Evolutionary conservation across 805 yeast species (phyloP).

Genomic region (Spathaspora girioi): DNA sequence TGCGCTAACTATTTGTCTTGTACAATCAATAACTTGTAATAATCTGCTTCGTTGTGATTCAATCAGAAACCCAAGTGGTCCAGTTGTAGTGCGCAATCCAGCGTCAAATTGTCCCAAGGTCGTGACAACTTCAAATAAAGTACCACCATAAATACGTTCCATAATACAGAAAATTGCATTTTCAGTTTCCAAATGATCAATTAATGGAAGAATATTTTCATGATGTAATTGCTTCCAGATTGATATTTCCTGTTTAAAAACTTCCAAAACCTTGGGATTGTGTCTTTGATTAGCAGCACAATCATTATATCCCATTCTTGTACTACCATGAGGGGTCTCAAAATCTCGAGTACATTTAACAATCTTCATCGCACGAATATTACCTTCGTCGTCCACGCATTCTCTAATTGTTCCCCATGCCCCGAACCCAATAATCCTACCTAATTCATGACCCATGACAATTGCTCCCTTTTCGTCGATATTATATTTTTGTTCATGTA

Average conservation of each 20-base stretch:
- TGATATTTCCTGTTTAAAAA: slow-evolving; percentile 66
- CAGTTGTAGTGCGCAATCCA: slow-evolving; percentile 22
- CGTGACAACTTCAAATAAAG: slow-evolving; percentile 71
- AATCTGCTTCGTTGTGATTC: slow-evolving; percentile 31
- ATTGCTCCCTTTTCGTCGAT: slow-evolving; percentile 67
- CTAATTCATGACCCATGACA: slow-evolving; percentile 60
- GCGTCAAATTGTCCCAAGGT: slow-evolving; percentile 54
- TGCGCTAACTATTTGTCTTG: slow-evolving; percentile 55
- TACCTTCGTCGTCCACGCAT: slow-evolving; percentile 41
- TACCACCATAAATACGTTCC: slow-evolving; percentile 67
- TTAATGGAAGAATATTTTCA: slow-evolving; percentile 58
- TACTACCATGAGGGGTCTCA: neutral
- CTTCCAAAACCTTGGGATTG: slow-evolving; percentile 47
- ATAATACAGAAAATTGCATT: slow-evolving; percentile 71
- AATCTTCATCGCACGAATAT: slow-evolving; percentile 56
- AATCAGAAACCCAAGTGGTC: slow-evolving; percentile 25
- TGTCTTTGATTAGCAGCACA: slow-evolving; percentile 9
- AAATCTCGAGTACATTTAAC: slow-evolving; percentile 36
- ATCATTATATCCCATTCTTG: neutral
- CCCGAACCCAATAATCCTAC: slow-evolving; percentile 79
- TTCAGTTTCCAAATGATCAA: slow-evolving; percentile 58
- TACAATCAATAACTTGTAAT: slow-evolving; percentile 26
- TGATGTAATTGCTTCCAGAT: slow-evolving; percentile 75
- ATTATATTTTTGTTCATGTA: slow-evolving; percentile 29
- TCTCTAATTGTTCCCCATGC: slow-evolving; percentile 88